Evolutionary conservation across 148 eudicot genomes (phyloP).

Genomic region (Camellia lanceoleosa): DNA sequence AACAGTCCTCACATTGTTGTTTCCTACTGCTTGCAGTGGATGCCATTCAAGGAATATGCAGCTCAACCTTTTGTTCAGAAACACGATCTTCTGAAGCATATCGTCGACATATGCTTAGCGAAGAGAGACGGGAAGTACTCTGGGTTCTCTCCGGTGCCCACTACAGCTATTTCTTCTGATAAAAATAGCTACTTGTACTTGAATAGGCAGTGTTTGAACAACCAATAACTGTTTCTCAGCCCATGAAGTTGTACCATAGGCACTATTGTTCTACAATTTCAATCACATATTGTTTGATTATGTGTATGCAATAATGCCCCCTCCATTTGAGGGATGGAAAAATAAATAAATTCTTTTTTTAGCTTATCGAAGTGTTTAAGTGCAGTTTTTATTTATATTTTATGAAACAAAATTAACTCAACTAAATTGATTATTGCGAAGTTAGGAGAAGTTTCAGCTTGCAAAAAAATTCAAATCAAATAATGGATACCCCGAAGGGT

Average conservation of each 20-base stretch:
- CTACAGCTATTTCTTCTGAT: conserved; percentile 28
- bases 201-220: conserved; percentile 20
- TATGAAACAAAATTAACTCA: too few relatives aligned
- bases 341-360: not conserved
- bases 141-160: conserved; percentile 41
- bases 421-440: too few relatives aligned
- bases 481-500: too few relatives aligned
- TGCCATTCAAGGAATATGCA: conserved; percentile 43
- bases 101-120: conserved; percentile 31
- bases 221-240: not conserved
- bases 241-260: not conserved
- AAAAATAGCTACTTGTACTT: conserved; percentile 34
- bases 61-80: conserved; percentile 43
- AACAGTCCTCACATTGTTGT: not conserved
- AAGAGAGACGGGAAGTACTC: conserved; percentile 34
- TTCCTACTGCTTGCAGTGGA: conserved; percentile 33
- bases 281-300: not conserved
- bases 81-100: conserved; percentile 30
- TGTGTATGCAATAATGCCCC: not conserved
- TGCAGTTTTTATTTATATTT: not conserved
- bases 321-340: not conserved
- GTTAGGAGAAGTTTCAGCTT: too few relatives aligned
- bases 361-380: not conserved
- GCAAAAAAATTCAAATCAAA: too few relatives aligned
- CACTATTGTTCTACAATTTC: not conserved